Evolutionary conservation across 306 rosid genomes (phyloP).

Genomic region (Datisca glomerata): DNA sequence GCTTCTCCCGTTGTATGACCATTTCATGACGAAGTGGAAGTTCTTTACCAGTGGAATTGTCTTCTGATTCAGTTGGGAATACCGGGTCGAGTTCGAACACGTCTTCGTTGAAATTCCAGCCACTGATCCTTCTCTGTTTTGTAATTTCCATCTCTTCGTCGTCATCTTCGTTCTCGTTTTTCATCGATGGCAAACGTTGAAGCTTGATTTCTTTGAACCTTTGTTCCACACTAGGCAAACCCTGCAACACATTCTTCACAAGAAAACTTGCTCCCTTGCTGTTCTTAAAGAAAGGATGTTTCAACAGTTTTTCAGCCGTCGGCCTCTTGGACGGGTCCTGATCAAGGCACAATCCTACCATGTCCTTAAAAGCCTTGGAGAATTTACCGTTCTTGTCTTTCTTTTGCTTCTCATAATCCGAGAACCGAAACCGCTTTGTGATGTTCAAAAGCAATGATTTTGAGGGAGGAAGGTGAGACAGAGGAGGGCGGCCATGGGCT

Average conservation of each 20-base stretch:
- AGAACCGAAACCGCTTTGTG: conserved; percentile 37
- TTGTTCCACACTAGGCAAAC: conserved; percentile 42
- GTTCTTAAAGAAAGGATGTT: conserved; percentile 42
- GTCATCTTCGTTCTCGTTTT: not conserved
- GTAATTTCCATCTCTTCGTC: not conserved
- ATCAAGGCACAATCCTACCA: conserved; percentile 55
- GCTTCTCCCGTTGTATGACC: conserved; percentile 9
- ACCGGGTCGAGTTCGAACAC: conserved; percentile 40
- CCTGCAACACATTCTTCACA: conserved; percentile 33
- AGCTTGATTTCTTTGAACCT: conserved; percentile 29
- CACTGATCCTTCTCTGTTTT: conserved; percentile 36
- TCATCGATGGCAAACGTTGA: not conserved
- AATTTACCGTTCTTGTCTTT: conserved; percentile 22
- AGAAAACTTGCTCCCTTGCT: conserved; percentile 28
- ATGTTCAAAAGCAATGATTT: conserved; percentile 40
- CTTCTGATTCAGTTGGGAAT: conserved; percentile 18
- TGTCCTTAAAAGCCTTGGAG: conserved; percentile 43
- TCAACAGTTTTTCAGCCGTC: conserved; percentile 31
- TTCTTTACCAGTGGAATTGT: conserved; percentile 7
- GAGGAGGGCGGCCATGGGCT: conserved; percentile 57
- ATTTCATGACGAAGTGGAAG: conserved; percentile 22
- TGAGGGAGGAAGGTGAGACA: conserved; percentile 52
- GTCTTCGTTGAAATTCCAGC: conserved; percentile 66
- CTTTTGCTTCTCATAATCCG: conserved; percentile 28
- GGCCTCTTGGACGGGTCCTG: conserved; percentile 58